phyloP scores from a whole-genome alignment of 1,139 yeast species.

The Entelexis paramagnoliae region DNA sequence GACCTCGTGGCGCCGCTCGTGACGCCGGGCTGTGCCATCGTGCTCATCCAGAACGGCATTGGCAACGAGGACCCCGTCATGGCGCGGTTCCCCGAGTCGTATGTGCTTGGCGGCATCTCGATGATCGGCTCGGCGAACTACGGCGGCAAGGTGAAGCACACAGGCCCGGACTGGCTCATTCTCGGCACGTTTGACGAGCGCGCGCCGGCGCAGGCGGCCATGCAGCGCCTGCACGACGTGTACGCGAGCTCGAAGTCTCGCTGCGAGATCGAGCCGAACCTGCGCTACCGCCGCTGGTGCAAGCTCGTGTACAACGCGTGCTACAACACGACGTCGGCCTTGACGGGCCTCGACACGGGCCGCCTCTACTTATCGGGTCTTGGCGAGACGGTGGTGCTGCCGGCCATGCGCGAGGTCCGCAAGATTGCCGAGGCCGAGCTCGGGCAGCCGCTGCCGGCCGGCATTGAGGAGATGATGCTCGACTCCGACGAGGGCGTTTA shows the following conservation, averaged over 20 bases:
- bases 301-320: constrained; percentile 62
- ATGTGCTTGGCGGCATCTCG: constrained; percentile 57
- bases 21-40: constrained; percentile 41
- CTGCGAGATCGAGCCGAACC: constrained; percentile 36
- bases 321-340: constrained; percentile 51
- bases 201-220: constrained; percentile 27
- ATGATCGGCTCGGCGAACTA: constrained; percentile 56
- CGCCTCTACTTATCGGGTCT: constrained; percentile 48
- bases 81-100: constrained; percentile 46
- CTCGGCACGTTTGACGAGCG: constrained; percentile 47
- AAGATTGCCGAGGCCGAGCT: constrained; percentile 47
- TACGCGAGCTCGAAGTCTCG: constrained; percentile 40
- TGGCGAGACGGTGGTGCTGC: constrained; percentile 35
- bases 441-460: constrained; percentile 44
- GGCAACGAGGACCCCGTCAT: constrained; percentile 58
- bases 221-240: constrained; percentile 40
- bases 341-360: constrained; percentile 50
- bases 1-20: constrained; percentile 51
- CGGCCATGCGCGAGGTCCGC: constrained; percentile 57
- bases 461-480: constrained; percentile 41
- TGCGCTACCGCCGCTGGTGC: constrained; percentile 46
- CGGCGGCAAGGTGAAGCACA: constrained; percentile 43
- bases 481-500: constrained; percentile 54
- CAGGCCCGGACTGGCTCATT: constrained; percentile 42
- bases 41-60: constrained; percentile 63